Conservation (phyloP, 2,329 filamentous ascomycete species). For the Colletotrichum paranaense region DNA sequence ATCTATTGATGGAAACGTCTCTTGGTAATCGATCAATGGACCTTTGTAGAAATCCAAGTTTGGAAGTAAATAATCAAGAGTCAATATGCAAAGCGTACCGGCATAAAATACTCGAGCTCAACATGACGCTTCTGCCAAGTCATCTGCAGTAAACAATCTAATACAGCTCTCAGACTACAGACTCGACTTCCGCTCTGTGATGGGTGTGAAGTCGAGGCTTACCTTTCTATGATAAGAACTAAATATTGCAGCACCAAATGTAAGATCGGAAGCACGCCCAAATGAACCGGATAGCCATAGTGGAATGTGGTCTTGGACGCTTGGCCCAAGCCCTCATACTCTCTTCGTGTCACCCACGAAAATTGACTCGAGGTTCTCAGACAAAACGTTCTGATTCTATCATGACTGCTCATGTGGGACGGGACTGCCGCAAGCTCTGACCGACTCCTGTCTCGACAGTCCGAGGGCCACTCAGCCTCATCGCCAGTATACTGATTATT, state of each 20-base stretch:
- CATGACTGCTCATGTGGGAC: constrained; percentile 26
- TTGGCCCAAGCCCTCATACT: not conserved
- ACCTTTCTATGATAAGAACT: not conserved
- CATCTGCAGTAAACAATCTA: not conserved
- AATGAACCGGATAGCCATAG: not conserved
- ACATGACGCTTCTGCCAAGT: not conserved
- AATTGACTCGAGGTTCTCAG: not conserved
- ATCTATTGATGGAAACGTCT: not conserved
- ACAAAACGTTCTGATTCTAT: constrained; percentile 27
- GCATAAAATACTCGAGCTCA: not conserved
- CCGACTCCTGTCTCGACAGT: constrained; percentile 11
- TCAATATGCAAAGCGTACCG: not conserved
- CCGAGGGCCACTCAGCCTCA: constrained; percentile 20
- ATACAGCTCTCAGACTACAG: not conserved
- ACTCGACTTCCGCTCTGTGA: not conserved
- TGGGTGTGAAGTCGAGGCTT: too few species aligned
- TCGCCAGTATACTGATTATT: constrained; percentile 34
- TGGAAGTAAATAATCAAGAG: not conserved
- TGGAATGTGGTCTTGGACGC: not conserved
- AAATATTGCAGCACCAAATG: too few species aligned
- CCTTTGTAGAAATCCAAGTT: not conserved
- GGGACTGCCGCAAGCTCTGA: constrained; percentile 9
- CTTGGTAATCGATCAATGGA: not conserved
- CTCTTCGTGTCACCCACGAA: not conserved
- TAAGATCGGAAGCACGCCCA: not conserved